phyloP scores from a whole-genome alignment of 148 eudicot genomes.

The Dianthus caryophyllus region DNA sequence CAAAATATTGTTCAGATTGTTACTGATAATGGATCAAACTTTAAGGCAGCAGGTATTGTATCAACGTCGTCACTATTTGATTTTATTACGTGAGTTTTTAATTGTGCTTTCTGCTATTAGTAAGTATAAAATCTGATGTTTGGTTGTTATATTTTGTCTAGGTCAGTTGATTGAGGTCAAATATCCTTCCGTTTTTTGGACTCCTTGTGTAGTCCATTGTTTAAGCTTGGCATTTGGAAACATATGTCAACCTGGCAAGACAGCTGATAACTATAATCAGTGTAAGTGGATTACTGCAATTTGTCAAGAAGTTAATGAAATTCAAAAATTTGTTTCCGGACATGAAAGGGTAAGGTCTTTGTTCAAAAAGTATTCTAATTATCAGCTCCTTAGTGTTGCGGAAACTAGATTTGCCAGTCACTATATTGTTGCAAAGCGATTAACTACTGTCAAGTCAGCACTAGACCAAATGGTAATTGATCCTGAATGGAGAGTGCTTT shows the following conservation, averaged over 20 bases:
- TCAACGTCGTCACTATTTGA: no score
- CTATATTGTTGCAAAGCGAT: background rate
- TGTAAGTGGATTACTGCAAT: background rate
- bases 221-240: slow-evolving; percentile 8
- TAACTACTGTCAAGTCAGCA: background rate
- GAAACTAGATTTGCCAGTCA: slow-evolving; percentile 16
- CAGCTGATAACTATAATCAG: background rate
- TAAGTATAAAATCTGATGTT: no score
- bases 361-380: background rate
- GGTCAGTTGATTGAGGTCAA: background rate
- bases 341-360: slow-evolving; percentile 12
- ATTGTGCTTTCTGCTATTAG: no score
- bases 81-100: no score
- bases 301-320: slow-evolving; percentile 1
- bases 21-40: background rate
- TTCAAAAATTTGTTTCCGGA: background rate
- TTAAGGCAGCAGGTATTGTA: background rate
- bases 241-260: slow-evolving; percentile 2
- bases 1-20: background rate
- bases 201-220: slow-evolving; percentile 14
- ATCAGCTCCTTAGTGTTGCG: background rate
- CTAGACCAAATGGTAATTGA: slow-evolving; percentile 17
- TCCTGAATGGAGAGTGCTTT: background rate
- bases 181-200: slow-evolving; percentile 9
- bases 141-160: background rate